These are phyloP conservation scores for Trichoderma lentiforme DNA, from an alignment of 2,329 filamentous ascomycete species.

Conservation along the genomic window DNA sequence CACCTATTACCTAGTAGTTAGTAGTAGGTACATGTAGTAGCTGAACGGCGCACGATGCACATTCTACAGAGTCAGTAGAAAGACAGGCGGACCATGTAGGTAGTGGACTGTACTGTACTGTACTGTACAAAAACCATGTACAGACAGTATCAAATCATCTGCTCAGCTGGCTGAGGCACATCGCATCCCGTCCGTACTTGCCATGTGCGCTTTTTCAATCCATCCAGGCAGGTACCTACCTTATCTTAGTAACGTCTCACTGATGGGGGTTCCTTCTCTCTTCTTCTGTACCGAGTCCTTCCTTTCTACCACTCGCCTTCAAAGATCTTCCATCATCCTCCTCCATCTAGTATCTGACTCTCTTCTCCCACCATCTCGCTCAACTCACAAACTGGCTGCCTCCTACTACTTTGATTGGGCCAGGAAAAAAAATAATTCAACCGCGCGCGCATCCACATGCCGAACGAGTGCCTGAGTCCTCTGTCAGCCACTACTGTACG, in stretches of 20 bases:
- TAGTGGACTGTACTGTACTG: not conserved
- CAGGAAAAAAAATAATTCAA: not conserved
- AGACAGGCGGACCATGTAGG: no score
- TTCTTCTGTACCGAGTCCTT: not conserved
- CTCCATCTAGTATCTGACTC: not conserved
- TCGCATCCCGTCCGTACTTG: not conserved
- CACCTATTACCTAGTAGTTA: not conserved
- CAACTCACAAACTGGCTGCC: not conserved
- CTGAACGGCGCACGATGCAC: not conserved
- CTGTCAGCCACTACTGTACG: conserved; percentile 2
- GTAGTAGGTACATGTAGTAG: not conserved
- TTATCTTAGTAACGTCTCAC: not conserved
- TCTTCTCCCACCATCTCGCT: not conserved
- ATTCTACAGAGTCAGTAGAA: not conserved
- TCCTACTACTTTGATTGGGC: not conserved
- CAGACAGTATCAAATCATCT: not conserved
- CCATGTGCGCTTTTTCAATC: not conserved
- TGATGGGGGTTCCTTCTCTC: not conserved
- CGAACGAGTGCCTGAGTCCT: conserved; percentile 8
- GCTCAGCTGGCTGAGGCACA: not conserved
- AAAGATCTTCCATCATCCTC: not conserved
- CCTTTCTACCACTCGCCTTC: not conserved
- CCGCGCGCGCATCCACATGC: not conserved
- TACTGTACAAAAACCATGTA: not conserved
- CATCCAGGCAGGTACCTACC: not conserved